A percentile compares a stretch with the other conserved stretches of the same genome.
Evolutionary conservation across 208 protist genomes (phyloP).

Genomic region (Leptomonas pyrrhocoris): DNA sequence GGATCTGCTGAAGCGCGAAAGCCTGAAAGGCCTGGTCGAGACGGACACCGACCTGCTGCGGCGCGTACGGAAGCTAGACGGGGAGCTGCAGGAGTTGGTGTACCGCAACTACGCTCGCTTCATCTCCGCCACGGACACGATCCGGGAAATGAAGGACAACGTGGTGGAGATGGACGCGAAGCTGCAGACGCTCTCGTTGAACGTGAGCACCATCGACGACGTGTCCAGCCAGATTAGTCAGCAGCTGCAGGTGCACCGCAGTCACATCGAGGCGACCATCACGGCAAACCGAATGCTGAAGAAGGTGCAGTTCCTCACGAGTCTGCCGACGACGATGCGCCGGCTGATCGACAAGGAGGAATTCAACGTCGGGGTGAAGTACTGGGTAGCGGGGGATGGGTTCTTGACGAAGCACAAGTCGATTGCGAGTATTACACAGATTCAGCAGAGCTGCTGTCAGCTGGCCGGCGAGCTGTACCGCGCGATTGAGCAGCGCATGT

Average conservation of each 20-base stretch:
- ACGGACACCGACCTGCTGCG: constrained; percentile 80
- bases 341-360: constrained; percentile 61
- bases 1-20: constrained; percentile 71
- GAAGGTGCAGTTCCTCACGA: constrained; percentile 85
- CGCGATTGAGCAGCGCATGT: constrained; percentile 67
- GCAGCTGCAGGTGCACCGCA: constrained; percentile 67
- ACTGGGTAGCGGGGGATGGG: constrained; percentile 80
- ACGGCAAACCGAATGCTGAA: constrained; percentile 72
- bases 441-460: constrained; percentile 53
- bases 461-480: constrained; percentile 69
- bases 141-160: constrained; percentile 92
- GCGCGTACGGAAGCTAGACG: constrained; percentile 85
- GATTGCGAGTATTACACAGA: constrained; percentile 63
- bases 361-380: constrained; percentile 63
- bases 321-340: constrained; percentile 70
- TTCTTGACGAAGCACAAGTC: constrained; percentile 72
- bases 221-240: constrained; percentile 63
- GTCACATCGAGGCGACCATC: constrained; percentile 76
- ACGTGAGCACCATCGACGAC: constrained; percentile 73
- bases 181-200: constrained; percentile 72
- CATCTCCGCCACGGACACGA: constrained; percentile 98
- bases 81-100: constrained; percentile 98
- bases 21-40: constrained; percentile 79
- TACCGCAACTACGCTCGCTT: constrained; percentile 99
- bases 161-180: constrained; percentile 91